Percentiles rank a stretch among this genome's conserved stretches.
phyloP scores from a whole-genome alignment of 768 basidiomycete genomes.

The Paxillus ammoniavirescens region DNA sequence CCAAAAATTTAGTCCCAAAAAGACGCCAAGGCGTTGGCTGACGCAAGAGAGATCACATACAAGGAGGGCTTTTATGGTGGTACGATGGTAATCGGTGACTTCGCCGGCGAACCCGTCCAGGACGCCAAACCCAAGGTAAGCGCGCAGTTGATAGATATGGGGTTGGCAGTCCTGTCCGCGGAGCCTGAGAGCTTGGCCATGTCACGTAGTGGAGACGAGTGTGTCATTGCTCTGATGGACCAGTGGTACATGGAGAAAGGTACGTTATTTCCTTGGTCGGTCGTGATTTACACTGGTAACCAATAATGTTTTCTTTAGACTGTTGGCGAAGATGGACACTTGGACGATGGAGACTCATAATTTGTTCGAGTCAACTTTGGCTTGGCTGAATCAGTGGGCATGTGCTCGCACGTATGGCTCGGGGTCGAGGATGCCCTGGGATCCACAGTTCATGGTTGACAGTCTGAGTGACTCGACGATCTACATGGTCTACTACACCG shows the following conservation, averaged over 20 bases:
- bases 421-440: conserved; percentile 96
- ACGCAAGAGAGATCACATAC: conserved; percentile 97
- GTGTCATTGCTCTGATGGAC: conserved; percentile 96
- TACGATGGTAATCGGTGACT: conserved; percentile 88
- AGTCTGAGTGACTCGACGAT: conserved; percentile 96
- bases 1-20: conserved; percentile 95
- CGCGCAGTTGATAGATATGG: conserved; percentile 73
- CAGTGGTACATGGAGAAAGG: conserved; percentile 99
- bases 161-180: conserved; percentile 85
- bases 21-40: conserved; percentile 88
- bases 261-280: conserved; percentile 36
- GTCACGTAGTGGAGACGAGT: conserved; percentile 92
- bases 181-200: conserved; percentile 93
- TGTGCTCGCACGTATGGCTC: conserved; percentile 97
- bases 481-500: conserved; percentile 98
- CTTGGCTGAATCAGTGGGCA: conserved; percentile 98
- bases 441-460: conserved; percentile 94
- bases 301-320: conserved; percentile 37
- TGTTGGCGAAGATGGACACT: conserved; percentile 83
- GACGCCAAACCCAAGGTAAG: conserved; percentile 91
- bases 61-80: conserved; percentile 98
- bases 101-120: conserved; percentile 83
- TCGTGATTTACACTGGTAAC: conserved; percentile 5
- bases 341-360: conserved; percentile 92
- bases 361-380: conserved; percentile 85